Evolutionary conservation across 495 filamentous ascomycete genomes (phyloP).

Genomic region (Lineolata rhizophorae): DNA sequence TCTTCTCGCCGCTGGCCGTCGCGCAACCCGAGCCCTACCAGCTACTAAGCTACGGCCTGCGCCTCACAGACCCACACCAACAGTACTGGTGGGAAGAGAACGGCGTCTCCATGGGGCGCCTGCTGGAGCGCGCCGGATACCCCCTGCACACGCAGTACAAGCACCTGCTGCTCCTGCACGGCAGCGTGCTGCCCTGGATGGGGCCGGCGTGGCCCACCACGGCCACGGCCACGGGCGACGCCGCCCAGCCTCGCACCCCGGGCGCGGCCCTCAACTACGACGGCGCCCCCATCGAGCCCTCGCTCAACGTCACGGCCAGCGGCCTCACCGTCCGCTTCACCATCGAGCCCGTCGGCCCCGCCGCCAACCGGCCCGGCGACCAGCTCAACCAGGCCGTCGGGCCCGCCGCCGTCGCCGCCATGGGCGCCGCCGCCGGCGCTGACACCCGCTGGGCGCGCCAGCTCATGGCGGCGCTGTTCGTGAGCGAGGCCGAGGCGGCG

Average conservation of each 20-base stretch:
- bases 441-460: no score
- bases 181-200: not conserved
- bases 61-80: not conserved
- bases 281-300: not conserved
- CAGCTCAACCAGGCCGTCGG: not conserved
- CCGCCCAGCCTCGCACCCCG: not conserved
- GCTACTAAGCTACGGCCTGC: no score
- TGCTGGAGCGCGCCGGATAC: not conserved
- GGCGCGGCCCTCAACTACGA: not conserved
- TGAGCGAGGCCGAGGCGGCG: no score
- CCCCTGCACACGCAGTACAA: not conserved
- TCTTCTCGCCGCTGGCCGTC: no score
- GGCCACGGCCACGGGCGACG: no score
- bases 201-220: no score
- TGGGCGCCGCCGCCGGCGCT: not conserved
- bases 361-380: no score
- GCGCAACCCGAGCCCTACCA: no score
- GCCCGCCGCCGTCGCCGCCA: no score
- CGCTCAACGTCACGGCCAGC: not conserved
- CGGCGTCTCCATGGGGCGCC: not conserved
- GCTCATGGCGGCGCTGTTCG: no score
- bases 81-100: not conserved
- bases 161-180: not conserved
- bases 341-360: not conserved
- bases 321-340: slow-evolving; percentile 1